Base-by-base conservation (phyloP, 2,329 filamentous ascomycete species). In the Alternaria gansuensis region DNA sequence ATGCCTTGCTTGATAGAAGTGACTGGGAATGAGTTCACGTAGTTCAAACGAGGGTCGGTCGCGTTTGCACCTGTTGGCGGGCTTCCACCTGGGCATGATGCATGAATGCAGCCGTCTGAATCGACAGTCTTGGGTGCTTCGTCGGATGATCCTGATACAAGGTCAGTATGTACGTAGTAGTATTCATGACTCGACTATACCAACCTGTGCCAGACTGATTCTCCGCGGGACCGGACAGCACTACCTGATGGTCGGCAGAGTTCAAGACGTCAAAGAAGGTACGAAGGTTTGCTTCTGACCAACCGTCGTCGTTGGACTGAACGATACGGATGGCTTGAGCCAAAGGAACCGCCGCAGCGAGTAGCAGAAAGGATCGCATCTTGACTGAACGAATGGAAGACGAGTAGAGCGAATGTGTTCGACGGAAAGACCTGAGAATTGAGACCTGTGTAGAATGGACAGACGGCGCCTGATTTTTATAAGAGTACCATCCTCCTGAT, bases 221-320 rank as follows among this genome's bases (percentile, higher is more conserved):
- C 54, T 89, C 84, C 0, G 89, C 88, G 0, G 89, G 89, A 0
- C 81, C 86, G 0, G 88, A 90, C 5, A 92, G 80, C 9, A 91
- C 80, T 8, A 87, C 86, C 9, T 85, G 79, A 66, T 90, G 84
- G 0, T 86, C 86, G 2, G 84, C 82, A 2, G 75, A 75, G 9
- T 77, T 82, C 39, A 91, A 77, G 11, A 82, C 79, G 51, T 85
- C 76, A 75, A 88, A 85, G 51, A 90, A 79, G 0, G 82, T 81
- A 14, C 89, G 84, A 49, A 88, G 78, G 68, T 91, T 90, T 39
- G 83, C 82, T 77, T 90, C 89, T 5, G 88, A 87, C 89, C 89
- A 91, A 33, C 89, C 89, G 71, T 91, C 89, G 64, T 91, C 89
- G 75, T 91, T 91, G 64, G 84, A 84, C 56, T 88, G 85, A 53